A percentile compares a stretch with the other conserved stretches of the same genome.
Evolutionary conservation across 805 yeast species (phyloP).

Genomic region (Starmerella davenportii): DNA sequence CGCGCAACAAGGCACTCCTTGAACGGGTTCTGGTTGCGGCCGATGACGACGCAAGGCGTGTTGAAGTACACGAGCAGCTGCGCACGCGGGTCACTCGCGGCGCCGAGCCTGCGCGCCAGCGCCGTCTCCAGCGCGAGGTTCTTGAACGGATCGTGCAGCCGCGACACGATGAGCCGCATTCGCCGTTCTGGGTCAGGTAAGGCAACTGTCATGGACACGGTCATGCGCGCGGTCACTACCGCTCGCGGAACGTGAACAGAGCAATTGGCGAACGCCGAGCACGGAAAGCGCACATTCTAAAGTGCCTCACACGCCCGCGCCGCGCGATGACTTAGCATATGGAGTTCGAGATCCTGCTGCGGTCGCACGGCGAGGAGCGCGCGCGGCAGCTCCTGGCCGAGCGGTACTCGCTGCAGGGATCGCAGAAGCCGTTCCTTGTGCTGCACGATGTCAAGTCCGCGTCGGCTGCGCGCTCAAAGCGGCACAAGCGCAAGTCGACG

Average conservation of each 20-base stretch:
- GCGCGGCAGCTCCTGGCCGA: conserved; percentile 23
- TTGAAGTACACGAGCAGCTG: conserved; percentile 60
- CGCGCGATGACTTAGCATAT: conserved; percentile 4
- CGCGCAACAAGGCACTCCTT: conserved; percentile 54
- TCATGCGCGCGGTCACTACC: no score
- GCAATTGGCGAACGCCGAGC: no score
- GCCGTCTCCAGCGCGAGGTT: conserved; percentile 74
- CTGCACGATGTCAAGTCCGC: conserved; percentile 17
- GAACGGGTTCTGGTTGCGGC: conserved; percentile 94
- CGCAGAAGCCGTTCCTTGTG: conserved; percentile 23
- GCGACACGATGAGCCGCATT: conserved; percentile 26
- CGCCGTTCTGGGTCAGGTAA: no score
- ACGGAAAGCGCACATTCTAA: no score
- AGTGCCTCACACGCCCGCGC: no score
- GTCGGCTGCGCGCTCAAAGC: conserved; percentile 17
- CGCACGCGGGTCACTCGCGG: conserved; percentile 22
- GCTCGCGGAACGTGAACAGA: no score
- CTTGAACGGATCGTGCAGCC: conserved; percentile 43
- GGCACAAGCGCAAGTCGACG: conserved; percentile 18
- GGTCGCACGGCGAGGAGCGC: conserved; percentile 19
- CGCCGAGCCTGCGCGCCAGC: conserved; percentile 32
- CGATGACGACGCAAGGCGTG: conserved; percentile 75
- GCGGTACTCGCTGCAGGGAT: conserved; percentile 24
- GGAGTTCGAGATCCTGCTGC: conserved; percentile 19
- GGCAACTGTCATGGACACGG: no score